Evolutionary conservation across 768 basidiomycete species (phyloP).

Genomic region (Lenzites betulinus): DNA sequence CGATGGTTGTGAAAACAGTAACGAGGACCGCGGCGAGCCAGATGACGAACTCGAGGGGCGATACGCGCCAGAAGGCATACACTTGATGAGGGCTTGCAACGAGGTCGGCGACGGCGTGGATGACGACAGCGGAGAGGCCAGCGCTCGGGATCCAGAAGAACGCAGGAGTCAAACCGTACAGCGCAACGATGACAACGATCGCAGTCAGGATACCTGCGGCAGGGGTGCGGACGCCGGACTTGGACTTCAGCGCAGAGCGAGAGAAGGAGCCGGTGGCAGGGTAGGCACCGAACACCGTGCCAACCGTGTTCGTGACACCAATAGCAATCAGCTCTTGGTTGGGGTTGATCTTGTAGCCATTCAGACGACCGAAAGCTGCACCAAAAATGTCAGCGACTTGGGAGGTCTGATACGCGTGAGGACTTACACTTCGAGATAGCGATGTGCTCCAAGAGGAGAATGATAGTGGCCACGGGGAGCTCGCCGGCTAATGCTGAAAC

Average conservation of each 20-base stretch:
- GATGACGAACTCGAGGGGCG: slow-evolving; percentile 90
- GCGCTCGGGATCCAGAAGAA: slow-evolving; percentile 90
- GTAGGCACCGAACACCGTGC: slow-evolving; percentile 88
- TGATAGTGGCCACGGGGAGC: slow-evolving; percentile 83
- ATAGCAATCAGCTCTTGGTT: slow-evolving; percentile 97
- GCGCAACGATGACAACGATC: slow-evolving; percentile 86
- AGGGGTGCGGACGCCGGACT: slow-evolving; percentile 97
- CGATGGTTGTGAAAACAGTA: slow-evolving; percentile 92
- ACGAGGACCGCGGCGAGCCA: slow-evolving; percentile 86
- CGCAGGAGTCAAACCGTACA: slow-evolving; percentile 92
- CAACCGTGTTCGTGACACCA: slow-evolving; percentile 93
- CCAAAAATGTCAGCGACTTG: background rate
- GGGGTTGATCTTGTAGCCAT: slow-evolving; percentile 91
- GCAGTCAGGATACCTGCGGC: slow-evolving; percentile 84
- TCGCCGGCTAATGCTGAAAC: slow-evolving; percentile 71
- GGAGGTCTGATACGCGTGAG: background rate
- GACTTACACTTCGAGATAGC: slow-evolving; percentile 91
- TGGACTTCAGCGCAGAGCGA: slow-evolving; percentile 93
- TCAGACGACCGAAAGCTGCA: slow-evolving; percentile 88
- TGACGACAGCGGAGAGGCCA: slow-evolving; percentile 89
- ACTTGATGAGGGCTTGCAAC: slow-evolving; percentile 84
- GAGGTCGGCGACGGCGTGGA: slow-evolving; percentile 88
- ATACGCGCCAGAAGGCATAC: slow-evolving; percentile 91
- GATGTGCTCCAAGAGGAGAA: slow-evolving; percentile 93
- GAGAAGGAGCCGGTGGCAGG: slow-evolving; percentile 99